These are phyloP conservation scores for Kokia cookei DNA, from an alignment of 441 rosid genomes.

Conservation along the genomic window DNA sequence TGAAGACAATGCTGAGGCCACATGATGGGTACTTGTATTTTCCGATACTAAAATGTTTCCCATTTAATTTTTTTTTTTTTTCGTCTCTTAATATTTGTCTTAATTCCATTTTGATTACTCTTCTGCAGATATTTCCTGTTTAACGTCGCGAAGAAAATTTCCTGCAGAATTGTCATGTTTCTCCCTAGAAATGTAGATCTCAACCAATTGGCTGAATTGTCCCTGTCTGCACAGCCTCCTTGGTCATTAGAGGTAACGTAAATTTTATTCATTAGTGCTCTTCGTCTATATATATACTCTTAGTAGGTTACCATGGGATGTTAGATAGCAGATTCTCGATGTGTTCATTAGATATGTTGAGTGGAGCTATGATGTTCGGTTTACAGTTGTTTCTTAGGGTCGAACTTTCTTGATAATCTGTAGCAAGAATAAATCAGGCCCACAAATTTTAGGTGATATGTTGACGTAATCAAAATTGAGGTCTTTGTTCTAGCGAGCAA, in stretches of 20 bases:
- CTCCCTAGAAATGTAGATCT: constrained; percentile 81
- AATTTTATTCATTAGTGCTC: neutral
- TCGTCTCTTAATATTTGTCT: neutral
- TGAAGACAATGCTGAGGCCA: constrained; percentile 82
- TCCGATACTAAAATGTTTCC: neutral
- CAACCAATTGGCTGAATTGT: constrained; percentile 79
- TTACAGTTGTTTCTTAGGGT: neutral
- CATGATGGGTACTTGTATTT: constrained; percentile 56
- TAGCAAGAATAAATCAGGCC: neutral
- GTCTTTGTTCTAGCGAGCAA: neutral
- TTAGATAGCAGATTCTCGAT: neutral
- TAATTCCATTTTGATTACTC: constrained; percentile 9
- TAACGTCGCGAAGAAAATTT: constrained; percentile 54
- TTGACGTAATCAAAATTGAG: neutral
- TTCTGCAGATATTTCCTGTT: constrained; percentile 58
- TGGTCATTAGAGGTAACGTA: constrained; percentile 81
- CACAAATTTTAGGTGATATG: neutral
- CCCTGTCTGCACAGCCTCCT: constrained; percentile 54
- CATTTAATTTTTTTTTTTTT: neutral
- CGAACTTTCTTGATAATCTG: neutral
- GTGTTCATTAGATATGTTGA: neutral
- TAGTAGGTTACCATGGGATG: neutral
- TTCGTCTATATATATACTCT: neutral
- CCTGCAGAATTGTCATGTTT: constrained; percentile 61
- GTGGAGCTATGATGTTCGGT: neutral